These are phyloP conservation scores for Tympanopsis confertula DNA, from an alignment of 2,329 filamentous ascomycete species.

Conservation along the genomic window DNA sequence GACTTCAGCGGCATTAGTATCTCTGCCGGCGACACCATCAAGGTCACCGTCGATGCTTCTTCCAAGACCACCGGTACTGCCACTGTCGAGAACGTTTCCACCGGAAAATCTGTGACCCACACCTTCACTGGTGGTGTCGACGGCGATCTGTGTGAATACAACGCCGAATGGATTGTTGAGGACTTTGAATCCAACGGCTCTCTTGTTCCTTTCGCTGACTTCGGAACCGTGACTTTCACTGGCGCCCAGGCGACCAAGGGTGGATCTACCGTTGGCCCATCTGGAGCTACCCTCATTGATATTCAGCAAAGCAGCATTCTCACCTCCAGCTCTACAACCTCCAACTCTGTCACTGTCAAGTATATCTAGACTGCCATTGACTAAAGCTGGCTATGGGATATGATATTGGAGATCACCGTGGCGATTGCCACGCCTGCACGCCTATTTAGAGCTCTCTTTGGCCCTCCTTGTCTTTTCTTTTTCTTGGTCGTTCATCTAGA, in stretches of 20 bases:
- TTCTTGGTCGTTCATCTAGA: too few species aligned
- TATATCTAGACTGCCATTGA: too few species aligned
- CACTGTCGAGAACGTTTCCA: conserved; percentile 29
- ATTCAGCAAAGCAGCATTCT: conserved; percentile 28
- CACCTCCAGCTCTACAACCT: conserved; percentile 15
- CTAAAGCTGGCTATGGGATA: too few species aligned
- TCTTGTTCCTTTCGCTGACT: conserved; percentile 32
- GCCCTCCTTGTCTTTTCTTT: too few species aligned
- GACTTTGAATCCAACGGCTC: conserved; percentile 27
- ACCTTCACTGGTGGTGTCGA: conserved; percentile 22
- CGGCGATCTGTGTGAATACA: conserved; percentile 25
- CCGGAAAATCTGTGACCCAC: conserved; percentile 28
- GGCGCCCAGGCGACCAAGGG: conserved; percentile 17
- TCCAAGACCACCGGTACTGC: conserved; percentile 26
- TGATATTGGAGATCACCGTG: too few species aligned
- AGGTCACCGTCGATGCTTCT: conserved; percentile 21
- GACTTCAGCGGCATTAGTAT: conserved; percentile 34
- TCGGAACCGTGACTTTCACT: conserved; percentile 30
- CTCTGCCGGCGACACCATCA: conserved; percentile 30
- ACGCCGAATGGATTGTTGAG: conserved; percentile 41
- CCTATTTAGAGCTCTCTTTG: too few species aligned
- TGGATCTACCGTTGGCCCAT: conserved; percentile 19
- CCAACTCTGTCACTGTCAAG: conserved; percentile 11
- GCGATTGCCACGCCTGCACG: too few species aligned
- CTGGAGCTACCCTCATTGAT: conserved; percentile 28